phyloP scores from a whole-genome alignment of 2,329 filamentous ascomycete genomes.

The Mariannaea sp. region DNA sequence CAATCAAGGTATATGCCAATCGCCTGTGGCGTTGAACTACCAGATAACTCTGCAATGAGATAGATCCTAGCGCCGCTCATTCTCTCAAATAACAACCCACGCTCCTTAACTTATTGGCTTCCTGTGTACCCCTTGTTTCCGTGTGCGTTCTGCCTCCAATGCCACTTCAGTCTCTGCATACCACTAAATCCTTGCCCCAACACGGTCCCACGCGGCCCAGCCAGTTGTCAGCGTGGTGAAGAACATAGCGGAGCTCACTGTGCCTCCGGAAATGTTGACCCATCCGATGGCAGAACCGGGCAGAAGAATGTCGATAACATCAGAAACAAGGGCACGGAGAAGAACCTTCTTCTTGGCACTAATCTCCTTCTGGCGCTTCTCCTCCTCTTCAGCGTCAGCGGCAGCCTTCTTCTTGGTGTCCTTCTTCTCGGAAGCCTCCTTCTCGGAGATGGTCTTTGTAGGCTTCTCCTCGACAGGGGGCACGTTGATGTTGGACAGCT shows the following conservation, averaged over 20 bases:
- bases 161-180: not conserved
- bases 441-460: constrained; percentile 16
- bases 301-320: constrained; percentile 65
- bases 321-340: constrained; percentile 56
- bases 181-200: constrained; percentile 37
- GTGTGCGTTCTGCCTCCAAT: too few species aligned
- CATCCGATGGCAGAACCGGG: constrained; percentile 66
- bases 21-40: not conserved
- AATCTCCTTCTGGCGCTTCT: constrained; percentile 43
- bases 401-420: constrained; percentile 20
- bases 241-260: constrained; percentile 63
- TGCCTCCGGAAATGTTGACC: constrained; percentile 56
- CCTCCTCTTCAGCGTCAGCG: constrained; percentile 40
- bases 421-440: constrained; percentile 18
- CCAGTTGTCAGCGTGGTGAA: constrained; percentile 66
- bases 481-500: constrained; percentile 44
- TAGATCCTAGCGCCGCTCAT: not conserved
- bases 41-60: not conserved
- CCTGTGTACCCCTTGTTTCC: not conserved
- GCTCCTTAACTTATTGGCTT: not conserved
- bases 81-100: not conserved
- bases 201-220: constrained; percentile 64
- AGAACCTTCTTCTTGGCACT: constrained; percentile 46
- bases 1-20: not conserved
- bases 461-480: constrained; percentile 3